A percentile compares a stretch with the other conserved stretches of the same genome.
Conservation (phyloP, 768 basidiomycete species). For the Lactarius hengduanensis region DNA sequence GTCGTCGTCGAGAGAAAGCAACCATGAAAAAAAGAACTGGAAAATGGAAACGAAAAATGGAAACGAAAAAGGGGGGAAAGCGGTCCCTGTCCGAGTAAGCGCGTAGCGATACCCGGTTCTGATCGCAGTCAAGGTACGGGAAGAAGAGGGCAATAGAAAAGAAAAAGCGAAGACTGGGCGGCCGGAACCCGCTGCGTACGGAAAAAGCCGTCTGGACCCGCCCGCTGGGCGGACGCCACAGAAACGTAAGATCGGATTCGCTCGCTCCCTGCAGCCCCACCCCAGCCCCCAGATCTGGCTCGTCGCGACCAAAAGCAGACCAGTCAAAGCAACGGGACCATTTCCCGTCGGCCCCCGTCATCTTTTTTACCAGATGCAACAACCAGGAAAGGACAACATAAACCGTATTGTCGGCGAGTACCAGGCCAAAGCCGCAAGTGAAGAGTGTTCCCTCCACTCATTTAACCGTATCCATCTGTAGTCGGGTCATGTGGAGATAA, state of each 20-base stretch:
- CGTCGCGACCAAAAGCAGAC: neutral
- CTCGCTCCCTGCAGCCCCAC: neutral
- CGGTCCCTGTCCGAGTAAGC: slow-evolving; percentile 19
- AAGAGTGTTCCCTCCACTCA: neutral
- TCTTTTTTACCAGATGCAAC: neutral
- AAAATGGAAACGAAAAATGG: neutral
- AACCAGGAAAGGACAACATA: neutral
- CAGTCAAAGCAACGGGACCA: neutral
- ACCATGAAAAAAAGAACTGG: neutral
- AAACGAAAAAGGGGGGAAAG: slow-evolving; percentile 7
- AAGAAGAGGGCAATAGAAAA: slow-evolving; percentile 11
- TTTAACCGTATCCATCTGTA: neutral
- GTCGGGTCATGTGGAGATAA: neutral
- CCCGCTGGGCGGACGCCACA: slow-evolving; percentile 7
- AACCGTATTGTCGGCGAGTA: neutral
- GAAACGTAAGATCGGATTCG: slow-evolving; percentile 20
- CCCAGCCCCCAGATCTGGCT: slow-evolving; percentile 10
- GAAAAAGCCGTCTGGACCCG: slow-evolving; percentile 18
- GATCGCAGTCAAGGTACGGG: slow-evolving; percentile 25
- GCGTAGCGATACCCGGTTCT: slow-evolving; percentile 17
- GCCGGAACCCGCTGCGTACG: slow-evolving; percentile 15
- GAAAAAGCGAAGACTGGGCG: slow-evolving; percentile 19
- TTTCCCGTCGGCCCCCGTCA: neutral
- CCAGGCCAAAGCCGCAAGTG: neutral
- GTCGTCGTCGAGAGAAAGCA: neutral